Evolutionary conservation across 2,329 filamentous ascomycete genomes (phyloP).

Genomic region (Pseudogymnoascus sp.): DNA sequence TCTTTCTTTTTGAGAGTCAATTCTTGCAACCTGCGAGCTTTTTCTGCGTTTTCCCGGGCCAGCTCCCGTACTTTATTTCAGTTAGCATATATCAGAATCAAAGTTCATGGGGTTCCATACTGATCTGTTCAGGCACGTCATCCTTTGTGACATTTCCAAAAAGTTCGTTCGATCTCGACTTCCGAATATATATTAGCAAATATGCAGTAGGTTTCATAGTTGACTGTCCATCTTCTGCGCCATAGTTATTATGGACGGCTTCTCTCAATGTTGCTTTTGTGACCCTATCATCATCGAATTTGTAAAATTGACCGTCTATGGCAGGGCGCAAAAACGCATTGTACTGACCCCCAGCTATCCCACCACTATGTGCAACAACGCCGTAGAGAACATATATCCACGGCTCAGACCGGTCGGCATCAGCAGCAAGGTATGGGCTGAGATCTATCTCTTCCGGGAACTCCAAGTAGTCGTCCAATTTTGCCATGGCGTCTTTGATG

Average conservation of each 20-base stretch:
- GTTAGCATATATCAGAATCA: conserved; percentile 21
- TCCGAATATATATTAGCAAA: conserved; percentile 96
- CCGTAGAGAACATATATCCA: conserved; percentile 92
- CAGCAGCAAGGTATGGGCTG: conserved; percentile 75
- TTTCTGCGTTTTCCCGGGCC: conserved; percentile 38
- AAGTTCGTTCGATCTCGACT: conserved; percentile 75
- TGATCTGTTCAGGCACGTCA: conserved; percentile 75
- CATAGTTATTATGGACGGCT: conserved; percentile 92
- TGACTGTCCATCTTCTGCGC: conserved; percentile 63
- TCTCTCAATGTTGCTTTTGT: conserved; percentile 85
- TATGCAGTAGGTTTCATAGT: conserved; percentile 66
- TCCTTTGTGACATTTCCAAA: conserved; percentile 65
- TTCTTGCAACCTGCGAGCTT: conserved; percentile 27
- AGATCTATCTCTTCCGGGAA: conserved; percentile 81
- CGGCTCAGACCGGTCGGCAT: conserved; percentile 78
- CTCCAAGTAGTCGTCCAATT: conserved; percentile 89
- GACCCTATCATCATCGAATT: conserved; percentile 93
- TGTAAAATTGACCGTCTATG: conserved; percentile 92
- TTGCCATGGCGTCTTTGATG: conserved; percentile 95
- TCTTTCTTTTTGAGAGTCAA: conserved; percentile 78
- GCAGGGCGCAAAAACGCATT: conserved; percentile 93
- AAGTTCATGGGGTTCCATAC: conserved; percentile 25
- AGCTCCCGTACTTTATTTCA: conserved; percentile 68
- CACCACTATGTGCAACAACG: conserved; percentile 91
- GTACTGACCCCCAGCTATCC: conserved; percentile 95